Evolutionary conservation across 108 stramenopile genomes (phyloP).

Genomic region (Nitzschia sp.): DNA sequence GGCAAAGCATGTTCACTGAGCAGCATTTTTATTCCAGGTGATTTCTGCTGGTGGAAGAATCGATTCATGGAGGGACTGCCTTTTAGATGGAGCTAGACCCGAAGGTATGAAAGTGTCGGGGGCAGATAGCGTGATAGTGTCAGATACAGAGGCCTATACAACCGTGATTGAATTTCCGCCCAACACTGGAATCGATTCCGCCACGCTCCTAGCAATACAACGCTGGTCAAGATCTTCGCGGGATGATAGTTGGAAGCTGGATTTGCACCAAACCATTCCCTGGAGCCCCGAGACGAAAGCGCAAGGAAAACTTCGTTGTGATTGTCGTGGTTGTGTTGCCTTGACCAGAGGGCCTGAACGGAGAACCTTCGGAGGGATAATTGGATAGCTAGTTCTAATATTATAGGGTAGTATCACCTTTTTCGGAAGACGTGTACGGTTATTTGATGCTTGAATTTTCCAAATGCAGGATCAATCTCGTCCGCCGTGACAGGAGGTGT

Average conservation of each 20-base stretch:
- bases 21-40: conserved; percentile 8
- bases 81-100: conserved; percentile 71
- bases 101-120: conserved; percentile 68
- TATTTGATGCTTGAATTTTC: conserved; percentile 53
- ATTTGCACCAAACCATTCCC: conserved; percentile 80
- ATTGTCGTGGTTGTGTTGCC: conserved; percentile 81
- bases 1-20: background rate
- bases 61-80: conserved; percentile 68
- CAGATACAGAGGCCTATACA: conserved; percentile 61
- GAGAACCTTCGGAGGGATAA: conserved; percentile 68
- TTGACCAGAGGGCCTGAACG: conserved; percentile 55
- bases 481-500: conserved; percentile 46
- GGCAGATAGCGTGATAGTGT: conserved; percentile 55
- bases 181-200: conserved; percentile 49
- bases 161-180: conserved; percentile 76
- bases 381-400: conserved; percentile 32
- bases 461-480: conserved; percentile 52
- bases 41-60: conserved; percentile 69
- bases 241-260: conserved; percentile 63
- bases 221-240: conserved; percentile 48
- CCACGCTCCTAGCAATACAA: conserved; percentile 75
- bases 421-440: conserved; percentile 47
- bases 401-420: background rate
- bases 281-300: conserved; percentile 70
- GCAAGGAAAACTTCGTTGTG: conserved; percentile 73